phyloP scores from a whole-genome alignment of 2,329 filamentous ascomycete species.

The Alternaria rosae region DNA sequence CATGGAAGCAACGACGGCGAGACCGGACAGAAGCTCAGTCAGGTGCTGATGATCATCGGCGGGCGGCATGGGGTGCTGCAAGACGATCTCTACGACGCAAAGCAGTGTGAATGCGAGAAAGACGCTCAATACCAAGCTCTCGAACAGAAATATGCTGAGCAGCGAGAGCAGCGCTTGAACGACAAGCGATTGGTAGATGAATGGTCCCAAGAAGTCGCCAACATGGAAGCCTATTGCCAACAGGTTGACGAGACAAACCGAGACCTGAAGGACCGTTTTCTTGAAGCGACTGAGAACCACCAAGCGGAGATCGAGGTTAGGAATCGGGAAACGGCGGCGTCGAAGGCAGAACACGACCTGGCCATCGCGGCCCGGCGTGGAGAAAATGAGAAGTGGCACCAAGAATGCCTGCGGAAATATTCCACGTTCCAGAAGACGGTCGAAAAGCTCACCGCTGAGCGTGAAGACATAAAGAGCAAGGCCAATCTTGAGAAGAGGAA shows the following conservation, averaged over 20 bases:
- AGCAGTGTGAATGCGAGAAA: neutral
- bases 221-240: neutral
- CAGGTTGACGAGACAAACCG: neutral
- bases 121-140: neutral
- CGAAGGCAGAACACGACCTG: neutral
- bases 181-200: constrained; percentile 1
- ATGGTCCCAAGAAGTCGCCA: neutral
- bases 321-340: neutral
- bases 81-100: neutral
- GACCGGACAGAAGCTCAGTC: neutral
- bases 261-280: neutral
- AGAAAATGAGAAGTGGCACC: neutral
- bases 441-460: neutral
- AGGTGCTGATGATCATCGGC: neutral
- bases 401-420: neutral
- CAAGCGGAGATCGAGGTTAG: neutral
- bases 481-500: neutral
- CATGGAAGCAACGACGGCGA: neutral
- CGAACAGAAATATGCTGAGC: neutral
- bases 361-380: neutral
- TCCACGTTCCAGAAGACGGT: neutral
- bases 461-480: neutral
- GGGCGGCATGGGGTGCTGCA: neutral
- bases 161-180: neutral
- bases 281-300: neutral